These are phyloP conservation scores for Orbilia javanica DNA, from an alignment of 2,329 filamentous ascomycete genomes.

Conservation along the genomic window DNA sequence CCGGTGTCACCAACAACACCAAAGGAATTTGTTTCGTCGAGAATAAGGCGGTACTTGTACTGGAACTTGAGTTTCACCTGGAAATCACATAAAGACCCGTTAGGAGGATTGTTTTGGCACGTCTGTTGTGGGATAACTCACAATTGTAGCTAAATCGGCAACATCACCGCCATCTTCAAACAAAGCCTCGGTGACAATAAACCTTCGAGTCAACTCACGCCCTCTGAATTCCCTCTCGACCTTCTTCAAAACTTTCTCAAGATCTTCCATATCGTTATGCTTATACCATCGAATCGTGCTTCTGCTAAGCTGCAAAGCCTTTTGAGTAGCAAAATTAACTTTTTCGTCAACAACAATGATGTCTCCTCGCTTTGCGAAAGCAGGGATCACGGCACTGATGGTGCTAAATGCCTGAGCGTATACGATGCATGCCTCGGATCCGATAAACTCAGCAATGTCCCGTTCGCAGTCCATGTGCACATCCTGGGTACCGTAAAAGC, in stretches of 20 bases:
- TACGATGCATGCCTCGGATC: constrained; percentile 88
- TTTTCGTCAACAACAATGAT: constrained; percentile 95
- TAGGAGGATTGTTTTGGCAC: constrained; percentile 24
- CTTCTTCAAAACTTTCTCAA: constrained; percentile 85
- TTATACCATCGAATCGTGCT: constrained; percentile 94
- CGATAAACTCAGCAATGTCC: constrained; percentile 90
- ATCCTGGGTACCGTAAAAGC: constrained; percentile 98
- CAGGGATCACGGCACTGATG: constrained; percentile 95
- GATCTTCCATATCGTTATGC: constrained; percentile 94
- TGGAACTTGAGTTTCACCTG: constrained; percentile 91
- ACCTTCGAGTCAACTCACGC: constrained; percentile 89
- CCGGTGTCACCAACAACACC: constrained; percentile 92
- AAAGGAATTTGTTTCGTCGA: constrained; percentile 98
- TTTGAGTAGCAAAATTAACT: constrained; percentile 92
- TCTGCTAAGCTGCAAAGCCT: constrained; percentile 91
- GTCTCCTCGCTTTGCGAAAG: constrained; percentile 96
- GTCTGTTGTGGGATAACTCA: constrained; percentile 66
- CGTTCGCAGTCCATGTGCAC: constrained; percentile 97
- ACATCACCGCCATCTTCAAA: constrained; percentile 92
- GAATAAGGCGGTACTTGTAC: constrained; percentile 97
- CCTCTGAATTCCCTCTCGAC: constrained; percentile 87
- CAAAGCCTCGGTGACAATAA: constrained; percentile 94
- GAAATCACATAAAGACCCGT: background rate
- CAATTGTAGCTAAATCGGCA: constrained; percentile 85
- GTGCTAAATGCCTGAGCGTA: constrained; percentile 97